Evolutionary conservation across 1,139 yeast species (phyloP), one percentile per base, ranked within the genome.

Genomic region (Yamadazyma siamensis): DNA sequence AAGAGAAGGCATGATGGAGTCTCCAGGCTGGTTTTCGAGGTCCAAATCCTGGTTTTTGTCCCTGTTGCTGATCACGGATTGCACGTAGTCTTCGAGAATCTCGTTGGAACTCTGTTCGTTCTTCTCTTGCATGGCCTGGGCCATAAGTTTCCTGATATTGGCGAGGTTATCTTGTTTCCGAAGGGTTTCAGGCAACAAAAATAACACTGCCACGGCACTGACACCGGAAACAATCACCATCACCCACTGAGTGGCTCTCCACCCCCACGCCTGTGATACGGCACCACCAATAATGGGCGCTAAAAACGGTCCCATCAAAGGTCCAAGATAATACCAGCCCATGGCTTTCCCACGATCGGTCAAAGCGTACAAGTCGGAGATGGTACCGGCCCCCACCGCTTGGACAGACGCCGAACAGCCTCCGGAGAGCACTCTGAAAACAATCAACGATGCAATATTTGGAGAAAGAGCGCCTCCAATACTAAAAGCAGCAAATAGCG

Each of bases 181-280:
- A 21, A 86, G 61, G 0, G 95, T 87, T 50, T 87, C 96, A 0
- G 96, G 96, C 12, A 86, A 59, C 2, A 66, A 59, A 27, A 84
- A 65, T 2, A 75, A 43, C 26, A 86, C 59, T 27, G 74, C 43
- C 1, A 76, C 13, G 19, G 71, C 61, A 35, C 76, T 71, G 10
- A 69, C 52, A 0, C 80, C 87, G 1, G 85, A 73, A 25, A 83
- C 56, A 20, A 82, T 80, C 19, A 81, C 85, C 55, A 85, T 60
- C 33, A 84, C 76, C 94, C 95, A 87, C 49, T 83, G 94, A 3
- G 95, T 84, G 3, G 91, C 86, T 50, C 95, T 66, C 95, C 95
- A 87, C 5, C 86, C 86, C 81, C 88, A 83, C 8, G 68, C 70
- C 29, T 72, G 64, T 4, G 85, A 74, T 15, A 87, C 71, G 2